phyloP scores from a whole-genome alignment of 2,329 filamentous ascomycete genomes.

The Aureobasidium mangrovei region DNA sequence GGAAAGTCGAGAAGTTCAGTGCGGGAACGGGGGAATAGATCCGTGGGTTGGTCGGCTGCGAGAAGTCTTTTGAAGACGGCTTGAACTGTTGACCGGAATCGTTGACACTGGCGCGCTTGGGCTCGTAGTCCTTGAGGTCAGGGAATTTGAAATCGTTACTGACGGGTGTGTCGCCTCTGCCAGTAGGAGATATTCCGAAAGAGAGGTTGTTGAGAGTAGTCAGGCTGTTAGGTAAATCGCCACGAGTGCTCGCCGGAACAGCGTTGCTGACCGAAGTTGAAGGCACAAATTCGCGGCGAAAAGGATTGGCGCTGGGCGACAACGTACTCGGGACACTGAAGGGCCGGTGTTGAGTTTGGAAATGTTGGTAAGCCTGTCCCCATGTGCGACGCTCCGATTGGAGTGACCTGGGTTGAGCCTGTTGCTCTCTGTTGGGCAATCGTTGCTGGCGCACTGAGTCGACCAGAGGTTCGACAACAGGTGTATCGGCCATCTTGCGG shows the following conservation, averaged over 20 bases:
- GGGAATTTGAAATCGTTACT: not conserved
- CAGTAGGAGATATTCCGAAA: not conserved
- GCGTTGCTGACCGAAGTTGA: not conserved
- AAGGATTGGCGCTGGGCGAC: not conserved
- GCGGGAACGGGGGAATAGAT: not conserved
- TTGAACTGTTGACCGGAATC: not conserved
- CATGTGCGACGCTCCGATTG: too few relatives aligned
- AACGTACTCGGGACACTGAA: not conserved
- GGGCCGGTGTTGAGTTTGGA: too few relatives aligned
- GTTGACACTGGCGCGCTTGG: not conserved
- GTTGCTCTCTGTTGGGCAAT: not conserved
- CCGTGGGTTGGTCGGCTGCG: not conserved
- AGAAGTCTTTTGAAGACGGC: not conserved
- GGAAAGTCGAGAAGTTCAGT: not conserved
- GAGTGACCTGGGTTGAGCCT: not conserved
- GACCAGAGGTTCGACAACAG: not conserved
- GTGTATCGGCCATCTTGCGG: not conserved
- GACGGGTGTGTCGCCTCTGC: not conserved
- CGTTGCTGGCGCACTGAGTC: not conserved
- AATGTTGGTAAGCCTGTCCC: too few relatives aligned
- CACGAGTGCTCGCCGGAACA: not conserved
- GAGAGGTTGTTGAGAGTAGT: constrained; percentile 1
- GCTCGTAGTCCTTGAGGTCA: not conserved
- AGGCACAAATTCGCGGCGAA: not conserved
- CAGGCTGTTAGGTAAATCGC: not conserved